A percentile compares a stretch with the other conserved stretches of the same genome.
Evolutionary conservation across 306 rosid species (phyloP).

Genomic region (Sindora glabra): DNA sequence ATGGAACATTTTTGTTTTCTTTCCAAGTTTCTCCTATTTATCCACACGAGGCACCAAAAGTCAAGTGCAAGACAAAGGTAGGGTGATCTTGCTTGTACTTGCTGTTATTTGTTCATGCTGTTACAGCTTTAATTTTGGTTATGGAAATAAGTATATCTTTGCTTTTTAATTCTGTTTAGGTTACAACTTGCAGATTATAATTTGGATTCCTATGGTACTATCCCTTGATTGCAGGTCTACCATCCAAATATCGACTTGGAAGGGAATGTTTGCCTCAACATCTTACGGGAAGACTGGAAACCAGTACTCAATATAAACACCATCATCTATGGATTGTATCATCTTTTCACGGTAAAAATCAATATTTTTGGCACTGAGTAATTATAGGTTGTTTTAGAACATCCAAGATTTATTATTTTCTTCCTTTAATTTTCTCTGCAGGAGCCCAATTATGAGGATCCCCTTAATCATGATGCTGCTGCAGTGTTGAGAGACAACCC

Average conservation of each 20-base stretch:
- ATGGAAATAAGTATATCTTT: background rate
- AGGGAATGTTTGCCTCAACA: too few species aligned
- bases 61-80: background rate
- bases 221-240: slow-evolving; percentile 69
- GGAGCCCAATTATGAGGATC: too few species aligned
- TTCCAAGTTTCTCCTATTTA: background rate
- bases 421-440: background rate
- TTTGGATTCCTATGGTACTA: background rate
- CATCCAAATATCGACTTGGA: slow-evolving; percentile 96
- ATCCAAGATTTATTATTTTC: background rate
- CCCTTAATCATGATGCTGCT: slow-evolving; percentile 58
- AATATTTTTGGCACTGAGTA: background rate
- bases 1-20: background rate
- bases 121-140: too few species aligned
- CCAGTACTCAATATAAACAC: too few species aligned
- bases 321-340: too few species aligned
- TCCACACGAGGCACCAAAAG: background rate
- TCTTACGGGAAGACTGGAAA: too few species aligned
- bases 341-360: too few species aligned
- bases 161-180: too few species aligned
- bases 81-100: too few species aligned
- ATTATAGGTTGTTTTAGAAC: background rate
- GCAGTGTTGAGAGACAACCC: slow-evolving; percentile 48
- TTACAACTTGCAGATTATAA: background rate
- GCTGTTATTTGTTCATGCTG: too few species aligned